Evolutionary conservation across 192 early-diverging fungal genomes (phyloP), one percentile per base, ranked within the genome.

Genomic region (Rhizoclosmatium sp.): DNA sequence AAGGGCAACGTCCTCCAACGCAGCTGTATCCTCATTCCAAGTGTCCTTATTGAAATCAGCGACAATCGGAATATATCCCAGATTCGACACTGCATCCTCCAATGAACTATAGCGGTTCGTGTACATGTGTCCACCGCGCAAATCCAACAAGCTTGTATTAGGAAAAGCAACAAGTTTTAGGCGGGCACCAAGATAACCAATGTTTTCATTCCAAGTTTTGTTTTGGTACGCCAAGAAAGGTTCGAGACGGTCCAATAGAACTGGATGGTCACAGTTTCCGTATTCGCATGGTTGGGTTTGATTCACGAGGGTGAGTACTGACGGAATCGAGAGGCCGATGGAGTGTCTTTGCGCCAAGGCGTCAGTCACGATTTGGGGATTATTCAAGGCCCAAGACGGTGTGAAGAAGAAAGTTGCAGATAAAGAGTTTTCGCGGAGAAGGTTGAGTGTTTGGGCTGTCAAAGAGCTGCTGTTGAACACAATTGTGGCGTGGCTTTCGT

Each of bases 231-330:
- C 12, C 31, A 69, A 14, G 67, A 42, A 69, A 7, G 21, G 12
- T 10, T 23, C 10, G 47, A 69, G 12, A 41, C 31, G 19, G 21
- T 46, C 21, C 44, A 14, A 9, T 14, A 21, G 10, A 10, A 69
- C 45, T 69, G 67, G 67, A 10, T 69, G 67, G 1, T 69, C 67
- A 47, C 67, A 69, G 67, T 69, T 69, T 54, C 51, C 51, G 31
- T 31, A 31, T 31, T 31, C 31, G 16, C 51, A 54, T 7, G 51
- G 51, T 16, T 54, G 51, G 16, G 5, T 54, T 16, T 54, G 51
- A 41, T 31, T 31, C 4, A 69, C 67, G 9, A 69, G 44, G 46
- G 39, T 9, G 14, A 9, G 10, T 41, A 12, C 9, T 7, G 19
- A 42, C 10, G 47, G 4, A 9, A 69, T 47, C 4, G 67, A 23